Evolutionary conservation across 129 eudicot genomes (phyloP).

Genomic region (Saposhnikovia divaricata): DNA sequence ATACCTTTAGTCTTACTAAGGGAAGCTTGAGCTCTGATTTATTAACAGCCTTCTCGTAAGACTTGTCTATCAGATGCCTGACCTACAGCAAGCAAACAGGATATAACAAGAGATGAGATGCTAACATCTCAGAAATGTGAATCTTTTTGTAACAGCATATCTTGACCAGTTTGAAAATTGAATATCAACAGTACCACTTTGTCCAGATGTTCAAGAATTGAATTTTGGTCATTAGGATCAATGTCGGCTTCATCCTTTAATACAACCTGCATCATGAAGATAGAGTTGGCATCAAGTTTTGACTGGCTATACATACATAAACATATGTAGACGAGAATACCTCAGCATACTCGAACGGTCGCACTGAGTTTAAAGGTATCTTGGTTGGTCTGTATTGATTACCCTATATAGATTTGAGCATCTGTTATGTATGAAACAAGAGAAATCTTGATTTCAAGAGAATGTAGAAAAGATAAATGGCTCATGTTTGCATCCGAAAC

Average conservation of each 20-base stretch:
- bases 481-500: conserved; percentile 13
- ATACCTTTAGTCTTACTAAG: conserved; percentile 86
- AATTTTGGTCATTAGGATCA: conserved; percentile 83
- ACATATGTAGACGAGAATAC: conserved; percentile 17
- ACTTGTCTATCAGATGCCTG: conserved; percentile 61
- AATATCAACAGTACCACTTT: conserved; percentile 44
- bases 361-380: conserved; percentile 78
- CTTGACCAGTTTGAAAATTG: background rate
- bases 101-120: conserved; percentile 8
- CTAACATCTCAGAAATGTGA: background rate
- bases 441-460: background rate
- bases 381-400: conserved; percentile 97
- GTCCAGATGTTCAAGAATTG: conserved; percentile 90
- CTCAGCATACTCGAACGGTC: conserved; percentile 95
- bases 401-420: conserved; percentile 38
- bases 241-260: conserved; percentile 83
- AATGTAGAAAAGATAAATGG: background rate
- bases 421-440: background rate
- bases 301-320: background rate
- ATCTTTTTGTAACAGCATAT: background rate
- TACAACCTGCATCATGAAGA: conserved; percentile 49
- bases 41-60: conserved; percentile 36
- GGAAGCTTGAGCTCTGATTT: conserved; percentile 71
- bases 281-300: background rate
- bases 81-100: conserved; percentile 42